Base-by-base conservation (phyloP, 768 basidiomycete genomes). In the Hydnomerulius pinastri region DNA sequence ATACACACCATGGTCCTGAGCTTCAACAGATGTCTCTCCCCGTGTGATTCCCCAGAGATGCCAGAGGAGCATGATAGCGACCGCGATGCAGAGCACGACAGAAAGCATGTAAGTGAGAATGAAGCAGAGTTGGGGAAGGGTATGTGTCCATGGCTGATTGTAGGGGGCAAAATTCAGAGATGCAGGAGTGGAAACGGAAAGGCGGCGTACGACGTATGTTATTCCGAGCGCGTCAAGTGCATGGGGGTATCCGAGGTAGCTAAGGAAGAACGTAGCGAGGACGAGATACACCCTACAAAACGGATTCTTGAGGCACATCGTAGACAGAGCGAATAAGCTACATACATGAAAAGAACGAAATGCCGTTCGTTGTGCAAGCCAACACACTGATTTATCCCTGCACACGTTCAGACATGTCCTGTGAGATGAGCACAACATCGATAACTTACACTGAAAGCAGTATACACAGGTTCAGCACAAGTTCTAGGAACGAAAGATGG, bases 301-400 rank as follows among this genome's bases (percentile, higher is more conserved):
- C 6, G 6, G 1, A 28, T 33, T 43, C 9, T n/a, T 2, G 20
- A n/a, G 32, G 38, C 21, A n/a, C 21, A 25, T n/a, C 39, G 33
- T 24, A n/a, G 5, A 11, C 27, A 8, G 23, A 5, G 33, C 10
- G 12, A 29, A 32, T 28, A 4, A 8, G 43, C 6, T 6, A 71
- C 86, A 48, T 55, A 91, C 92, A 98, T 87, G 78, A 98, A 99
- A 40, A 98, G 73, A 32, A 96, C 79, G 60, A 99, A 99, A 71
- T 98, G 93, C 0, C 96, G 85, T 64, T 98, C 95, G 59, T 98
- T 99, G 65, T 96, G 78, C 6, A 98, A 68, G 10, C 96, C 96
- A 37, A 99, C 96, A 64, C 96, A 98, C 81, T 93, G 92, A 68
- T 98, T 98, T 43, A 98, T 83, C 94, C 94, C 92, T 94, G 15